Conservation (phyloP, 176 grass and related monocot genomes). For the Triticum timopheevii region DNA sequence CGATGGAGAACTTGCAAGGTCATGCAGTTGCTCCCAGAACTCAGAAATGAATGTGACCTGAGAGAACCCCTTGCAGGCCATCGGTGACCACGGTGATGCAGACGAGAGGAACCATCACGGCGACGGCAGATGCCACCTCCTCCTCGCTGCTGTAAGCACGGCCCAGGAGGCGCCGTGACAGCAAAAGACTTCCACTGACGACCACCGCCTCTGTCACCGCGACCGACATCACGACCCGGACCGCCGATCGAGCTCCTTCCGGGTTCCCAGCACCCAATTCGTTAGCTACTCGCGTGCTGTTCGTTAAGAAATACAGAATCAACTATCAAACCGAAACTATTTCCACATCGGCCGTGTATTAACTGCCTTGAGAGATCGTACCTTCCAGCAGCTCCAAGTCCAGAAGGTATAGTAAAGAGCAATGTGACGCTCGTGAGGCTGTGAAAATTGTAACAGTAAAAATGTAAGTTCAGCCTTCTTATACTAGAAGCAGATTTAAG, state of each 20-base stretch:
- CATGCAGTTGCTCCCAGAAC: too few species aligned
- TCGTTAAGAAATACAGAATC: not conserved
- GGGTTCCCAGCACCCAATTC: slow-evolving; percentile 87
- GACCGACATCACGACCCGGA: slow-evolving; percentile 60
- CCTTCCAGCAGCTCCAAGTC: slow-evolving; percentile 80
- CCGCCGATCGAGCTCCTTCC: slow-evolving; percentile 60
- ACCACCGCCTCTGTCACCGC: slow-evolving; percentile 52
- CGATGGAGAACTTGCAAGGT: not conserved
- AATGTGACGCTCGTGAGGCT: slow-evolving; percentile 65
- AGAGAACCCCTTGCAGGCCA: slow-evolving; percentile 59
- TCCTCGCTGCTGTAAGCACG: slow-evolving; percentile 81
- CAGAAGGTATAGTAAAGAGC: slow-evolving; percentile 65
- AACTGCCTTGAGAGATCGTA: slow-evolving; percentile 22
- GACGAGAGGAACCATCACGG: slow-evolving; percentile 60
- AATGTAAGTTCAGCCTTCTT: not conserved
- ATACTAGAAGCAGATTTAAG: not conserved
- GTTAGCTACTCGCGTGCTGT: slow-evolving; percentile 85
- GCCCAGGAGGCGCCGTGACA: slow-evolving; percentile 54
- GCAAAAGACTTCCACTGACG: slow-evolving; percentile 48
- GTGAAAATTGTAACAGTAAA: slow-evolving; percentile 19
- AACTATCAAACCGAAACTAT: not conserved
- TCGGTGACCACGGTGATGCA: slow-evolving; percentile 70
- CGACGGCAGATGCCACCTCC: slow-evolving; percentile 61
- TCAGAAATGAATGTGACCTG: slow-evolving; percentile 45
- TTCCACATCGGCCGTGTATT: not conserved